Base-by-base conservation (phyloP, 495 filamentous ascomycete genomes). In the Hypomontagnella monticulosa region DNA sequence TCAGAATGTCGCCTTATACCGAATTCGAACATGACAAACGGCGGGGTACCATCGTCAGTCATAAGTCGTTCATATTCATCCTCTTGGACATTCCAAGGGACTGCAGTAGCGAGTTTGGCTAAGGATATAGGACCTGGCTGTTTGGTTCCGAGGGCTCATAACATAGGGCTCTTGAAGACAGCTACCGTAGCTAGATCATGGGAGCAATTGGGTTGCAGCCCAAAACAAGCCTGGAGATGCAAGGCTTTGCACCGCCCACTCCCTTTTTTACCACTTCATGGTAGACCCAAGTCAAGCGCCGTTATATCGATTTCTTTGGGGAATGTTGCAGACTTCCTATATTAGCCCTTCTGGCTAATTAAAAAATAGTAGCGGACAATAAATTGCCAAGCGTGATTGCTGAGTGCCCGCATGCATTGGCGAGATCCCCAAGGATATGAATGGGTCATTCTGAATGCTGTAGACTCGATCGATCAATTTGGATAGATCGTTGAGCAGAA, bases 271-370 rank as follows among this genome's bases (percentile, higher is more conserved):
- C 14, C 23, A n/a, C n/a, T n/a, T n/a, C 23, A 27, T 27, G 15
- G 32, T 8, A 10, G 2, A n/a, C 34, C 27, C 15, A 37, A 10
- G 23, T 27, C 6, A 6, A 6, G 23, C 6, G 34, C 12, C 34
- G 19, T 5, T 8, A 20, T 36, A 34, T 8, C 11, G 23, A 38
- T 36, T 33, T 12, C 55, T 32, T 49, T 37, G 30, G 10, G 41
- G 36, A 37, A 36, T 43, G n/a, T 19, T 16, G 27, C 14, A 7
- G 43, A 18, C 34, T 11, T 43, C 32, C 27, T 32, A 11, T 51
- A 55, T 50, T 47, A 49, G 11, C 44, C 43, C 34, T 41, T 47
- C 44, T 61, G 57, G 57, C 64, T 57, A 62, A 57, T 61, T 58
- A 33, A 16, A 42, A 16, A 8, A 38, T 34, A 40, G 37, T 52